Evolutionary conservation across 352 stramenopile species (phyloP).

Genomic region (Saprolegnia diclina): DNA sequence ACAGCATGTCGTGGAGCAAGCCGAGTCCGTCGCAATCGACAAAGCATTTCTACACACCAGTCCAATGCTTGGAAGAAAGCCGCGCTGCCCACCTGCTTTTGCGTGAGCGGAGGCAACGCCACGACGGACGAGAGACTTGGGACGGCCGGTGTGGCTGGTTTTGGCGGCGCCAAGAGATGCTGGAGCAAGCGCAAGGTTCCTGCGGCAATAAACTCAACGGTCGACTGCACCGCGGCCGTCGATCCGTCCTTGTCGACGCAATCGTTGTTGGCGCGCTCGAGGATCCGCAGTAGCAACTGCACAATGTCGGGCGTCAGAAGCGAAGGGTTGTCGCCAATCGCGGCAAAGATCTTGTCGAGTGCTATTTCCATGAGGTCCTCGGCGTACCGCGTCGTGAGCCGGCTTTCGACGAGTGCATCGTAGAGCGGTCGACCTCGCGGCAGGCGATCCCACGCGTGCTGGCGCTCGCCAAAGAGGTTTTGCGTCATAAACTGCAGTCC

Average conservation of each 20-base stretch:
- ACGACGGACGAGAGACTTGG: constrained; percentile 8
- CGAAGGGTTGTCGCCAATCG: constrained; percentile 19
- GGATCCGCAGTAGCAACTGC: constrained; percentile 1
- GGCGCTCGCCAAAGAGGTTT: constrained; percentile 12
- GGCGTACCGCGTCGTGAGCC: constrained; percentile 1
- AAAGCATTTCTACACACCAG: constrained; percentile 24
- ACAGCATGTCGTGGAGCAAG: constrained; percentile 19
- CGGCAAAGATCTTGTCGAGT: constrained; percentile 10
- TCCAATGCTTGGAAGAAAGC: neutral
- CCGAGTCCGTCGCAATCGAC: constrained; percentile 15
- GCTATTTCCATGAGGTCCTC: constrained; percentile 23
- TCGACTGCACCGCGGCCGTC: neutral
- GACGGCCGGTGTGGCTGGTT: neutral
- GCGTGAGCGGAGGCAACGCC: neutral
- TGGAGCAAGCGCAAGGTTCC: neutral
- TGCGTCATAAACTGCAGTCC: constrained; percentile 26
- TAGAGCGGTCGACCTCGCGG: neutral
- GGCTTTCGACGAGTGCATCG: neutral
- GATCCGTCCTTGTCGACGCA: constrained; percentile 10
- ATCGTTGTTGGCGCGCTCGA: constrained; percentile 13
- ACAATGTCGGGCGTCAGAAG: constrained; percentile 10
- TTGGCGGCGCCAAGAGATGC: neutral
- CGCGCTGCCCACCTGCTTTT: constrained; percentile 16
- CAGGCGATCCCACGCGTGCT: constrained; percentile 5
- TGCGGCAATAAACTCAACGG: neutral